Evolutionary conservation across 164 flowering plant species (phyloP).

Genomic region (Stephania cephalantha): DNA sequence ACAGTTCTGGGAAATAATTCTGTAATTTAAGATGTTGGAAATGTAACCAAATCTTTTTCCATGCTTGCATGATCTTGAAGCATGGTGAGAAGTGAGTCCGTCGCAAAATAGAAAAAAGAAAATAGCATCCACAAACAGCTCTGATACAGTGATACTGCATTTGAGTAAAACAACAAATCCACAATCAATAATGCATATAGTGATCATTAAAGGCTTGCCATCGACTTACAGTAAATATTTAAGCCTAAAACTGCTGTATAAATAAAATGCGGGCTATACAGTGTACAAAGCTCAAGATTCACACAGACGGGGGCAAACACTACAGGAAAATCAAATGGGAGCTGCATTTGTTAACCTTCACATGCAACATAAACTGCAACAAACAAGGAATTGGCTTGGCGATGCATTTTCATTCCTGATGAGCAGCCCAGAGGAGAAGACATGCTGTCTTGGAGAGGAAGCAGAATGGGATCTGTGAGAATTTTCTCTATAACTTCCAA

Average conservation of each 20-base stretch:
- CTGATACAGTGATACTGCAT: neutral
- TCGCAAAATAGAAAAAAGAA: neutral
- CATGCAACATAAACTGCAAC: neutral
- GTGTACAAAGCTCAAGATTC: neutral
- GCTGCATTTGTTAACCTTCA: neutral
- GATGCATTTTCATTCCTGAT: neutral
- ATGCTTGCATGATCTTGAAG: neutral
- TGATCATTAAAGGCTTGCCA: neutral
- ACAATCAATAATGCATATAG: neutral
- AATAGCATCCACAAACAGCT: neutral
- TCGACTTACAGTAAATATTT: neutral
- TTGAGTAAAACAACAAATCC: neutral
- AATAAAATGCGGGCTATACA: neutral
- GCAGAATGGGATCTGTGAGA: neutral
- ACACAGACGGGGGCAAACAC: neutral
- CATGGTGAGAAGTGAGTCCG: neutral
- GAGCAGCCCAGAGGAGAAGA: neutral
- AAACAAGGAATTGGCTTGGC: neutral
- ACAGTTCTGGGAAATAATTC: neutral
- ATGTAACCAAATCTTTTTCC: slow-evolving; percentile 2
- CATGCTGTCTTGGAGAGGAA: neutral
- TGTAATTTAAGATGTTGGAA: neutral
- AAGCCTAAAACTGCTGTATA: neutral
- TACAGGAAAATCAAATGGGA: neutral
- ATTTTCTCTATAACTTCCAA: neutral